Base-by-base conservation (phyloP, 1,284 basidiomycete genomes). In the Cutaneotrichosporon mucoides region DNA sequence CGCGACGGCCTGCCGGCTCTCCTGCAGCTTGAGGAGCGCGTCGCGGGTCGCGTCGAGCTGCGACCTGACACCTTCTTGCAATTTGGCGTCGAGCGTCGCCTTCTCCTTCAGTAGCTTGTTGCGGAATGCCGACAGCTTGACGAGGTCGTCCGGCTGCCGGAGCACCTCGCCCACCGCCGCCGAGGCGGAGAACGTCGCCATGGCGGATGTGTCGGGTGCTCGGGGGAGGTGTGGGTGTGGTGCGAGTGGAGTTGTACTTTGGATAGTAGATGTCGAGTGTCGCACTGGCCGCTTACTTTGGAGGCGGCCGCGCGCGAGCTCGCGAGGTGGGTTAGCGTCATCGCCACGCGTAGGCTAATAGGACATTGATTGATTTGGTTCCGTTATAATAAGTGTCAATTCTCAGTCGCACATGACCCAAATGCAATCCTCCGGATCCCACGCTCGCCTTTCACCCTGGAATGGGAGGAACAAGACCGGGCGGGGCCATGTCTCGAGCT, bases 71-170 rank as follows among this genome's bases (percentile, higher is more conserved):
- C 93, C 93, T 62, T 84, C 88, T 71, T 94, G 90, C 49, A 99
- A 85, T 70, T 95, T 85, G 5, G 90, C 87, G 71, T 96, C 92
- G 64, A 99, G 90, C n/a, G 91, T 89, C 0, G 91, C 86, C 78
- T 96, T 95, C 80, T 99, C 95, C 79, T 95, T 96, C 78, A 93
- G 88, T 35, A 98, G 84, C 75, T 96, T 96, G 82, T 94, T 95
- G 62, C 92, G 86, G 70, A 92, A 91, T 1, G 90, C 86, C 3
- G 85, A 82, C 50, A 98, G 85, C 79, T 98, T 98, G 70, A 87
- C 82, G 51, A 98, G 86, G 79, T 98, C 95, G 75, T 98, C 93
- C 1, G 94, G 93, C 35, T 90, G 89, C 67, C 93, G 90, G 4
- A 94, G 83, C 71, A 90, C 87, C 80, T 93, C 90, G 61, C 67